phyloP scores from a whole-genome alignment of 2,329 filamentous ascomycete species.

The Pseudomassariella vexata region DNA sequence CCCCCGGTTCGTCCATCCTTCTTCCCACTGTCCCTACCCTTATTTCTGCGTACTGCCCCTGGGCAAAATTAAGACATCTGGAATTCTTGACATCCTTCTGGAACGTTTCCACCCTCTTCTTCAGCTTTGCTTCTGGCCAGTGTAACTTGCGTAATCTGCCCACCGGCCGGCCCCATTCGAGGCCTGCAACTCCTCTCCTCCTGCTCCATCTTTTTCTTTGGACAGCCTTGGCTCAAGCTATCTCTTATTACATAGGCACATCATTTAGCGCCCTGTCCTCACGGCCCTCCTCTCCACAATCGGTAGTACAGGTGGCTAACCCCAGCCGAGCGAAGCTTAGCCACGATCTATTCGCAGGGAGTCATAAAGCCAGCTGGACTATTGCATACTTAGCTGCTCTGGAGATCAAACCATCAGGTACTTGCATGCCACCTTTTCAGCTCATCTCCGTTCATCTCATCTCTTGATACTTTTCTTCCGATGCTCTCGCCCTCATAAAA shows the following conservation, averaged over 20 bases:
- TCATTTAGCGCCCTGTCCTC: slow-evolving; percentile 12
- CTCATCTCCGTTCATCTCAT: slow-evolving; percentile 3
- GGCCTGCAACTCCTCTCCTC: slow-evolving; percentile 7
- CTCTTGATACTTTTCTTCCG: not conserved
- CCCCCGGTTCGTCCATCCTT: not conserved
- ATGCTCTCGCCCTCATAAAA: not conserved
- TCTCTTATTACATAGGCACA: slow-evolving; percentile 10
- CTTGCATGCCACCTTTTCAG: slow-evolving; percentile 4
- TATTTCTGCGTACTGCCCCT: not conserved
- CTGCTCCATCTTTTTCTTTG: slow-evolving; percentile 5
- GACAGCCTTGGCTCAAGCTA: slow-evolving; percentile 12
- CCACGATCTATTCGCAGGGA: slow-evolving; percentile 10
- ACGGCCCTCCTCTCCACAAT: slow-evolving; percentile 5
- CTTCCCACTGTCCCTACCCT: not conserved
- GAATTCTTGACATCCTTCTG: slow-evolving; percentile 1
- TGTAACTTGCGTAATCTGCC: not conserved
- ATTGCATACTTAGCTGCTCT: too few relatives aligned
- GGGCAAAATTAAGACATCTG: not conserved
- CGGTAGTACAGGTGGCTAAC: slow-evolving; percentile 13
- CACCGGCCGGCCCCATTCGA: not conserved
- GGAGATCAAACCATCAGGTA: slow-evolving; percentile 9
- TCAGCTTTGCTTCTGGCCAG: not conserved
- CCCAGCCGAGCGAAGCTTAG: slow-evolving; percentile 16
- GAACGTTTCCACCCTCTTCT: slow-evolving; percentile 1
- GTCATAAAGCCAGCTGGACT: slow-evolving; percentile 10